These are phyloP conservation scores for Calonectria naviculata DNA, from an alignment of 2,329 filamentous ascomycete genomes.

Conservation along the genomic window DNA sequence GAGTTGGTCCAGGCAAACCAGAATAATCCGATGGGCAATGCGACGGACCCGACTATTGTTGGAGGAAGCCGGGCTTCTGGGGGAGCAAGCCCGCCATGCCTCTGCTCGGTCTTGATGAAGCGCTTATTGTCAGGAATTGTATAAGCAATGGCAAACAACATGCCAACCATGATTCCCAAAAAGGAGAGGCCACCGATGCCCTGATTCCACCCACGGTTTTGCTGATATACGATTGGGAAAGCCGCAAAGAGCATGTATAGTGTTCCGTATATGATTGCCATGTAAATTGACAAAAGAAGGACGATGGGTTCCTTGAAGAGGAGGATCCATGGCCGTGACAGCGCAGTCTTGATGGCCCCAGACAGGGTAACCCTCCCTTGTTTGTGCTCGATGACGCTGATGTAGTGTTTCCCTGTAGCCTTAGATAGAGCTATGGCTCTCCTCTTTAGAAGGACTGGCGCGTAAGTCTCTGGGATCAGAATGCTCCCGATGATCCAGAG, in stretches of 20 bases:
- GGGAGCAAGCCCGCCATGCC: not conserved
- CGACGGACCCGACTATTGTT: not conserved
- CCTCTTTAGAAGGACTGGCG: not conserved
- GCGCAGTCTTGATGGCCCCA: not conserved
- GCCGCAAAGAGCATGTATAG: not conserved
- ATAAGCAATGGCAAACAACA: not conserved
- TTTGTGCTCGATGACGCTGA: not conserved
- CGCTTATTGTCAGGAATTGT: not conserved
- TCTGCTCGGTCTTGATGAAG: not conserved
- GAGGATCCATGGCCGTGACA: not conserved
- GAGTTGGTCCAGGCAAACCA: conserved; percentile 6
- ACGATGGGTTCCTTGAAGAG: conserved; percentile 4
- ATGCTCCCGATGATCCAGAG: not conserved
- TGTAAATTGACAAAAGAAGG: not conserved
- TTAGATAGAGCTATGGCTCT: not conserved
- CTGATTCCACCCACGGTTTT: not conserved
- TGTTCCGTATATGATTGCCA: conserved; percentile 6
- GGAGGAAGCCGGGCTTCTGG: not conserved
- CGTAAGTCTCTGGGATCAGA: not conserved
- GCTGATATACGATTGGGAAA: not conserved
- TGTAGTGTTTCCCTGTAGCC: not conserved
- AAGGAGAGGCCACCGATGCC: not conserved
- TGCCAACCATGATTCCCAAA: conserved; percentile 1
- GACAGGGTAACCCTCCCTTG: not conserved
- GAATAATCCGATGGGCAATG: not conserved